Percentiles rank a stretch among this genome's conserved stretches.
These are phyloP conservation scores for Starmerella kuoi DNA, from an alignment of 805 yeast genomes.

Conservation along the genomic window DNA sequence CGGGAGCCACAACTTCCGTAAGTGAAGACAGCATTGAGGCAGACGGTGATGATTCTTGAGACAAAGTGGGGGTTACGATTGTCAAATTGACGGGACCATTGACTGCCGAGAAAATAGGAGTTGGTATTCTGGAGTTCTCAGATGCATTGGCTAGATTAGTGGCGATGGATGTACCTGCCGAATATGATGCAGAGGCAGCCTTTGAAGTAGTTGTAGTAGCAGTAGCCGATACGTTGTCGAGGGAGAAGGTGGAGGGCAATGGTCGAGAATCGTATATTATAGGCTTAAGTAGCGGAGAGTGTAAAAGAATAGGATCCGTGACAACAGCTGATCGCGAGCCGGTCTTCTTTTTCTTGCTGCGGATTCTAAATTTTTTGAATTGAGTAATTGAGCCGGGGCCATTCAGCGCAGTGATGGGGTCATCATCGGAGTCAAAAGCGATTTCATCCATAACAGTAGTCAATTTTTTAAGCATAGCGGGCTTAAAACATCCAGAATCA, in stretches of 20 bases:
- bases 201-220: neutral
- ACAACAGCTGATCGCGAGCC: neutral
- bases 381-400: constrained; percentile 10
- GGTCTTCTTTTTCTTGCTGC: neutral
- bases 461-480: neutral
- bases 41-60: neutral
- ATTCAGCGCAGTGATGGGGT: constrained; percentile 9
- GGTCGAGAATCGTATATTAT: neutral
- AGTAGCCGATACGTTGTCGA: neutral
- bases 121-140: too few species aligned
- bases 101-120: too few species aligned
- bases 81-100: too few species aligned
- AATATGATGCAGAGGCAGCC: neutral
- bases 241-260: neutral
- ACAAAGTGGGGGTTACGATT: too few species aligned
- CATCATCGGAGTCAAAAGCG: constrained; percentile 14
- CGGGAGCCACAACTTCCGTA: neutral
- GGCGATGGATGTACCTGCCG: neutral
- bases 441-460: constrained; percentile 13
- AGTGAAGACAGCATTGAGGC: neutral
- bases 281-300: constrained; percentile 4
- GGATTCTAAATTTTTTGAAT: constrained; percentile 15
- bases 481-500: neutral
- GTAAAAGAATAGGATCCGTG: neutral
- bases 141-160: neutral